phyloP scores from a whole-genome alignment of 1,284 basidiomycete genomes.

The Amylostereum areolatum region DNA sequence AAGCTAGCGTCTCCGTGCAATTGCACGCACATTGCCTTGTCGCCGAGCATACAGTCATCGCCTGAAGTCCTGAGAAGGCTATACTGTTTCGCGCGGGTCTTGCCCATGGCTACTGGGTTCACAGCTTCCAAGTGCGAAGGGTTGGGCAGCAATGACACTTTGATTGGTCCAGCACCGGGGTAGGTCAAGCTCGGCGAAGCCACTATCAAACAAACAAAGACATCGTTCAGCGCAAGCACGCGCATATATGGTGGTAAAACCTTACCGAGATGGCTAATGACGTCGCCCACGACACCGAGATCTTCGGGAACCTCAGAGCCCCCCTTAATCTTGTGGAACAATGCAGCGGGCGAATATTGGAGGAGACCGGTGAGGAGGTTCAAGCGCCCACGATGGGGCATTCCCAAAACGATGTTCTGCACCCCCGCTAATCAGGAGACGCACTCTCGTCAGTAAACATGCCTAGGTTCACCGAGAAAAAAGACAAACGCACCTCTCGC shows the following conservation, averaged over 20 bases:
- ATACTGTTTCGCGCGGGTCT: constrained; percentile 90
- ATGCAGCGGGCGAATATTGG: constrained; percentile 53
- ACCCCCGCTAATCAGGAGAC: constrained; percentile 71
- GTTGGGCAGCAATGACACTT: constrained; percentile 79
- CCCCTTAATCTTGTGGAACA: constrained; percentile 86
- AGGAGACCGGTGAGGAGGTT: constrained; percentile 82
- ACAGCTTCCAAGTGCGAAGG: constrained; percentile 88
- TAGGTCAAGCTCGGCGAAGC: constrained; percentile 59
- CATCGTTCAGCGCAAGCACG: too few relatives aligned
- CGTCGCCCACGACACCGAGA: constrained; percentile 72
- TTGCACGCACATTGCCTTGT: constrained; percentile 83
- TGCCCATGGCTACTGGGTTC: constrained; percentile 81
- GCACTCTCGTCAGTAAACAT: not conserved
- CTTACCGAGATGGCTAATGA: constrained; percentile 76
- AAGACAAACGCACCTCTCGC: constrained; percentile 42
- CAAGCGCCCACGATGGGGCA: constrained; percentile 85
- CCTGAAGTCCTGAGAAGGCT: constrained; percentile 65
- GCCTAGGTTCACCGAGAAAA: not conserved
- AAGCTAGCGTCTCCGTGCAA: constrained; percentile 90
- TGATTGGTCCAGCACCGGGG: constrained; percentile 46
- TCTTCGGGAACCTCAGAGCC: constrained; percentile 66
- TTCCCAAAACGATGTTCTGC: constrained; percentile 68
- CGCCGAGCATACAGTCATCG: constrained; percentile 72
- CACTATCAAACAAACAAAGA: too few relatives aligned
- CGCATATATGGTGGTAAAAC: too few relatives aligned